Conservation (phyloP, 2,329 filamentous ascomycete genomes). For the Blastomyces gilchristii region DNA sequence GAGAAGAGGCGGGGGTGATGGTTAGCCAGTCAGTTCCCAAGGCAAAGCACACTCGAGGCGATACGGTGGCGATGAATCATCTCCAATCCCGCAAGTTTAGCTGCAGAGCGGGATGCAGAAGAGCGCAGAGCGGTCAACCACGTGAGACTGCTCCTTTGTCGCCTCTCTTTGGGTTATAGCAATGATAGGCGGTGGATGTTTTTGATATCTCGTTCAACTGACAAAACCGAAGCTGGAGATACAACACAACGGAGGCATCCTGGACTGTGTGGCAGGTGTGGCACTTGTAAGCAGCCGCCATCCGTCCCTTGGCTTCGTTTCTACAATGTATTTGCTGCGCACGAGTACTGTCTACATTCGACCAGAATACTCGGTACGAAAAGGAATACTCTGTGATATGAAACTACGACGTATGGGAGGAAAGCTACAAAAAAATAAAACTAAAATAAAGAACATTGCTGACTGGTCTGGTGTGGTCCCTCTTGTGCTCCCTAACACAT, state of each 20-base stretch:
- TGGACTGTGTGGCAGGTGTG: too few species aligned
- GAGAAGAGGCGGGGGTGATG: not conserved
- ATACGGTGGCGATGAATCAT: conserved; percentile 1
- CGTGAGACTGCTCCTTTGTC: not conserved
- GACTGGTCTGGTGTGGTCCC: too few species aligned
- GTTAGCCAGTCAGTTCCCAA: not conserved
- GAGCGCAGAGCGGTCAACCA: not conserved
- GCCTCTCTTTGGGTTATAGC: not conserved
- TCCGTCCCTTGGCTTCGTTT: not conserved
- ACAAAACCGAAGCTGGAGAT: not conserved
- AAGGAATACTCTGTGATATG: not conserved
- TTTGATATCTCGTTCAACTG: not conserved
- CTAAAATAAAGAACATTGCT: too few species aligned
- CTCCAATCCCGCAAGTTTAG: not conserved
- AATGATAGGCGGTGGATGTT: not conserved
- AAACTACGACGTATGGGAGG: too few species aligned
- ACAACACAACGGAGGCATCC: too few species aligned
- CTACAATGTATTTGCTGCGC: not conserved
- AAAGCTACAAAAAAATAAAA: too few species aligned
- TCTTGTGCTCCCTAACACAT: not conserved
- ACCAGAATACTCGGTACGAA: not conserved
- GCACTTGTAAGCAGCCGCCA: too few species aligned
- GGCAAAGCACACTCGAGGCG: too few species aligned
- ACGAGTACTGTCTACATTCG: not conserved
- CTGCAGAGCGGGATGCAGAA: not conserved